Evolutionary conservation across 75 land plant species (phyloP).

Genomic region (Larix kaempferi): DNA sequence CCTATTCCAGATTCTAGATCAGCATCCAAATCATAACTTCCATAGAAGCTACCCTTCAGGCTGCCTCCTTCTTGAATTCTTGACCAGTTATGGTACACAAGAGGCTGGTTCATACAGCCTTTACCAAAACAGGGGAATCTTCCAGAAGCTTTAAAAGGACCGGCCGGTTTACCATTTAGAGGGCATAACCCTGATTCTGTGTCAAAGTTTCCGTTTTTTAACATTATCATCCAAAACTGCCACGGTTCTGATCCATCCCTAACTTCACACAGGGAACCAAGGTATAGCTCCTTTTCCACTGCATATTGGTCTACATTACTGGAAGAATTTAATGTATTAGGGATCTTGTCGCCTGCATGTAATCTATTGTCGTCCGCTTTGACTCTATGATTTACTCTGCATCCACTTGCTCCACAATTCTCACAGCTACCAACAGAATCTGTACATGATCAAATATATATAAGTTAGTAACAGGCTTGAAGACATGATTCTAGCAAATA

Average conservation of each 20-base stretch:
- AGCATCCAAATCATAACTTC: slow-evolving; percentile 73
- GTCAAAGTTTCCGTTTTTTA: slow-evolving; percentile 47
- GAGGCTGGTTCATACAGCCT: slow-evolving; percentile 87
- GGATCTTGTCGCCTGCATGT: slow-evolving; percentile 33
- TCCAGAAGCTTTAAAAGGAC: slow-evolving; percentile 18
- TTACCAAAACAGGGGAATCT: slow-evolving; percentile 70
- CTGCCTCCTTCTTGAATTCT: slow-evolving; percentile 7
- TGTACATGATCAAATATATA: too few species aligned
- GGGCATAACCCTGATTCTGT: slow-evolving; percentile 31
- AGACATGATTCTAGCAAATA: too few species aligned
- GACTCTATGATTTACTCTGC: too few species aligned
- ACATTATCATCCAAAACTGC: slow-evolving; percentile 80
- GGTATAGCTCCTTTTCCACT: slow-evolving; percentile 68
- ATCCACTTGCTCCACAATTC: too few species aligned
- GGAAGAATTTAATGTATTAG: slow-evolving; percentile 8
- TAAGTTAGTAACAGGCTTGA: too few species aligned
- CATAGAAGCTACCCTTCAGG: slow-evolving; percentile 68
- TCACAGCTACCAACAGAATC: too few species aligned
- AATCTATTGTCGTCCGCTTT: slow-evolving; percentile 42
- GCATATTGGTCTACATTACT: slow-evolving; percentile 61
- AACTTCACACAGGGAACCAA: slow-evolving; percentile 66
- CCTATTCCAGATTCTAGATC: slow-evolving; percentile 9
- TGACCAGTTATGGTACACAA: slow-evolving; percentile 41
- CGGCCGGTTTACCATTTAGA: slow-evolving; percentile 26
- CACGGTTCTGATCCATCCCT: slow-evolving; percentile 36